These are phyloP conservation scores for Ceratocystis smalleyi DNA, from an alignment of 2,329 filamentous ascomycete genomes.

Conservation along the genomic window DNA sequence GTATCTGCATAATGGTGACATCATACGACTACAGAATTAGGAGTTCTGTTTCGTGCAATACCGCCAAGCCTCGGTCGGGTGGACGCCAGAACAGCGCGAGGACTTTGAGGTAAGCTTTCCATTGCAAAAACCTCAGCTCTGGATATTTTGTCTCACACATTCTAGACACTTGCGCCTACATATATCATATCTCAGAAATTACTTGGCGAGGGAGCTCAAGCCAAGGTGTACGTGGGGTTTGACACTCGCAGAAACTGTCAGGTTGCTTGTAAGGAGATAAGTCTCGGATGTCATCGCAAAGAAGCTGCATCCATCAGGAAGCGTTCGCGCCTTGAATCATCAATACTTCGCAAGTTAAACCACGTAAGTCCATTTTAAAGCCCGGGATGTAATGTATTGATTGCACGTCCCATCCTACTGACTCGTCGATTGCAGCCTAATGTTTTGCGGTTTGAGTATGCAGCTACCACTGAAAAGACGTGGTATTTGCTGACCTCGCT, in stretches of 20 bases:
- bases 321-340: slow-evolving; percentile 21
- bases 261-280: slow-evolving; percentile 45
- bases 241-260: slow-evolving; percentile 40
- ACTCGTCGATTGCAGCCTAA: slow-evolving; percentile 9
- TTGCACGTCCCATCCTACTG: not conserved
- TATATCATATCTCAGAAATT: slow-evolving; percentile 25
- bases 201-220: slow-evolving; percentile 27
- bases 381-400: not conserved
- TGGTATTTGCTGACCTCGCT: slow-evolving; percentile 42
- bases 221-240: slow-evolving; percentile 26
- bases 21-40: slow-evolving; percentile 30
- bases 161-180: slow-evolving; percentile 24
- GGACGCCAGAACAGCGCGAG: not conserved
- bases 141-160: slow-evolving; percentile 1
- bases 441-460: slow-evolving; percentile 8
- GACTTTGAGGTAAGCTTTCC: slow-evolving; percentile 6
- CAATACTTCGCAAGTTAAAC: slow-evolving; percentile 37
- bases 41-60: slow-evolving; percentile 25
- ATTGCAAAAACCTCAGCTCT: not conserved
- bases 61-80: not conserved
- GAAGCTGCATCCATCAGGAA: slow-evolving; percentile 29
- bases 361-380: slow-evolving; percentile 31
- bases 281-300: not conserved
- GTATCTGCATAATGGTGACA: slow-evolving; percentile 36
- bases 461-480: not conserved